Evolutionary conservation across 2,329 filamentous ascomycete genomes (phyloP), one percentile per base, ranked within the genome.

Genomic region (Monosporascus sp.): DNA sequence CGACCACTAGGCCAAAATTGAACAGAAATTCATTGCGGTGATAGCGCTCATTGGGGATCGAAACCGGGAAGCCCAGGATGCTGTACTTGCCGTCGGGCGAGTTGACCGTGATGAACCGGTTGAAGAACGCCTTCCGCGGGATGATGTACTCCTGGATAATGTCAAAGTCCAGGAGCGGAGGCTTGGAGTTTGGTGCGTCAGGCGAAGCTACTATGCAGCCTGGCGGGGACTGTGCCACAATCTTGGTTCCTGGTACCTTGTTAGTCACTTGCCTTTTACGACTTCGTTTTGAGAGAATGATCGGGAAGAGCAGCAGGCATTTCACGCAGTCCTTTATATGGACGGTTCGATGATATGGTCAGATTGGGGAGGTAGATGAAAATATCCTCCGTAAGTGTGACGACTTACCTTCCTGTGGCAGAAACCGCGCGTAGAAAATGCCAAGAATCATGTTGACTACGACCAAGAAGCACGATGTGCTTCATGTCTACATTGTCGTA

Each of bases 1-100:
- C 82, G 48, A 96, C 78, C 27, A 96, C 87, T 45, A 97, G 77
- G 54, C 90, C 91, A 67, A 97, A 96, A 71, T 97, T 97, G 82
- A 97, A 99, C 67, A 97, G 96, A 76, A 97, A 97, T 70, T 96
- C 90, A 72, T 96, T 96, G 54, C 94, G 87, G 65, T 88, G 84
- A 66, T 97, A 96, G 61, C 87, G 87, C 52, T 85, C 81, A 58
- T 91, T 83, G 49, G 87, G 84, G 66, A 97, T 90, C 67, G 90
- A 93, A 50, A 97, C 87, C 0, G 94, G 94, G 63, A 91, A 90
- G 17, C 92, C 90, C 37, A 99, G 80, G 52, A 99, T 84, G 53
- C 86, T 84, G 70, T 92, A 88, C 59, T 82, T 82, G 60, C 78
- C 77, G 52, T 83, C 80, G 0, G 83, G 82, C 46, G 89, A 87